phyloP scores from a whole-genome alignment of 768 basidiomycete genomes.

The Cyclocybe aegerita region DNA sequence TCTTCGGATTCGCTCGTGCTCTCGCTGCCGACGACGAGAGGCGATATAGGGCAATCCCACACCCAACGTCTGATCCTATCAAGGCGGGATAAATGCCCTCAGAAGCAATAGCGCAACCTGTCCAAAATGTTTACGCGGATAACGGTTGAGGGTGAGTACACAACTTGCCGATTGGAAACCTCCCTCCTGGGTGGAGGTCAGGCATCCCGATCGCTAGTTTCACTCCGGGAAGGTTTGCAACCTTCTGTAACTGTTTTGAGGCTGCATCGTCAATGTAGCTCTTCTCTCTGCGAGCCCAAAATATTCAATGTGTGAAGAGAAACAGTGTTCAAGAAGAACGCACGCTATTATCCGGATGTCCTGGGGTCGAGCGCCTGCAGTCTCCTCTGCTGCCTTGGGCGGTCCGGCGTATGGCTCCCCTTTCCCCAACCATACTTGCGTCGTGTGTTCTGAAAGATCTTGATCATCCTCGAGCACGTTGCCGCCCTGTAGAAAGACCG shows the following conservation, averaged over 20 bases:
- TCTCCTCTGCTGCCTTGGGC: slow-evolving; percentile 8
- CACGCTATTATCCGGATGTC: slow-evolving; percentile 29
- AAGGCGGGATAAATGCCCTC: slow-evolving; percentile 38
- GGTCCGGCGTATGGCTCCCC: slow-evolving; percentile 34
- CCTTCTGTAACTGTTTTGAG: slow-evolving; percentile 28
- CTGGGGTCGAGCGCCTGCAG: slow-evolving; percentile 7
- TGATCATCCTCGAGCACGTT: slow-evolving; percentile 17
- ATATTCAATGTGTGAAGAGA: not conserved
- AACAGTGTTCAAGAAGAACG: not conserved
- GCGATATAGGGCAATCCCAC: slow-evolving; percentile 35
- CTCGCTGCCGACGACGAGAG: slow-evolving; percentile 23
- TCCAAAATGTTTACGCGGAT: not conserved
- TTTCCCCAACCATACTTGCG: slow-evolving; percentile 31
- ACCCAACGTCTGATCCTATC: slow-evolving; percentile 39
- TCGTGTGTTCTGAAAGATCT: slow-evolving; percentile 17
- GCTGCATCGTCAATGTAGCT: slow-evolving; percentile 32
- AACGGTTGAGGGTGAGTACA: not conserved
- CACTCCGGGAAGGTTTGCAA: slow-evolving; percentile 28
- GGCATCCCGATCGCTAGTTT: slow-evolving; percentile 33
- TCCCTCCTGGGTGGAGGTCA: slow-evolving; percentile 37
- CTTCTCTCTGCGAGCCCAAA: slow-evolving; percentile 14
- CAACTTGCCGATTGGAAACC: slow-evolving; percentile 30
- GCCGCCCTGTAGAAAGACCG: slow-evolving; percentile 31
- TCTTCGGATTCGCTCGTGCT: slow-evolving; percentile 23
- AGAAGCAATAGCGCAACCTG: slow-evolving; percentile 32